Percentiles rank a stretch among this genome's conserved stretches.
Conservation (phyloP, 345 rosid genomes). For the Rhodamnia argentea region DNA sequence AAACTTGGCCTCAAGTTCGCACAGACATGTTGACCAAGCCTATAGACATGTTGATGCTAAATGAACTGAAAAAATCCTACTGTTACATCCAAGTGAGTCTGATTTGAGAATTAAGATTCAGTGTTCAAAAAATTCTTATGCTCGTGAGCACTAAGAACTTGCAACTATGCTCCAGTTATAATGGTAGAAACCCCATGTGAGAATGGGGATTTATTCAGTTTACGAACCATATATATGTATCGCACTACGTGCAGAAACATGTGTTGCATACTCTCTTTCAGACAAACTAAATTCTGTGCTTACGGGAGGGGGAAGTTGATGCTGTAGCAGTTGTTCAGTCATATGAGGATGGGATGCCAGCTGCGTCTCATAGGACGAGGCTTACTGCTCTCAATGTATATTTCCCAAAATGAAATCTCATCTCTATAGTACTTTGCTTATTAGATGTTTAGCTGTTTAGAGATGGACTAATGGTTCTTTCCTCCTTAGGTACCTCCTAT, state of each 20-base stretch:
- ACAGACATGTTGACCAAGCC: conserved; percentile 76
- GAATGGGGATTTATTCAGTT: neutral
- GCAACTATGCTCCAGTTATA: neutral
- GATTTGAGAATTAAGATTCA: neutral
- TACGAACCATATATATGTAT: neutral
- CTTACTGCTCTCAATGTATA: conserved; percentile 76
- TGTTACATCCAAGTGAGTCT: conserved; percentile 66
- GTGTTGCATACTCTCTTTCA: neutral
- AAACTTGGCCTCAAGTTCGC: conserved; percentile 83
- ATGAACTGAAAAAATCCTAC: conserved; percentile 62
- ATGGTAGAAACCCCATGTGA: neutral
- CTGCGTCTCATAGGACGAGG: conserved; percentile 75
- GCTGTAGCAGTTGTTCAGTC: conserved; percentile 60
- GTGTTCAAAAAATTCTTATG: neutral
- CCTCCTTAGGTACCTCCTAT: conserved; percentile 71
- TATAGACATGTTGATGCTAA: conserved; percentile 75
- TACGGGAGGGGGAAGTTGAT: conserved; percentile 71
- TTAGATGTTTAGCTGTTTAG: neutral
- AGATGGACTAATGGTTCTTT: neutral
- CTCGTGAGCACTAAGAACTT: neutral
- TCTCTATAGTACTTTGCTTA: neutral
- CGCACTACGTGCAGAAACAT: neutral
- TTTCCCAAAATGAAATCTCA: neutral
- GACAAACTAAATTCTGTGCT: neutral
- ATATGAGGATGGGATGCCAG: conserved; percentile 59